Evolutionary conservation across 1,139 yeast genomes (phyloP), one percentile per base, ranked within the genome.

Genomic region (Geotrichum candidum): DNA sequence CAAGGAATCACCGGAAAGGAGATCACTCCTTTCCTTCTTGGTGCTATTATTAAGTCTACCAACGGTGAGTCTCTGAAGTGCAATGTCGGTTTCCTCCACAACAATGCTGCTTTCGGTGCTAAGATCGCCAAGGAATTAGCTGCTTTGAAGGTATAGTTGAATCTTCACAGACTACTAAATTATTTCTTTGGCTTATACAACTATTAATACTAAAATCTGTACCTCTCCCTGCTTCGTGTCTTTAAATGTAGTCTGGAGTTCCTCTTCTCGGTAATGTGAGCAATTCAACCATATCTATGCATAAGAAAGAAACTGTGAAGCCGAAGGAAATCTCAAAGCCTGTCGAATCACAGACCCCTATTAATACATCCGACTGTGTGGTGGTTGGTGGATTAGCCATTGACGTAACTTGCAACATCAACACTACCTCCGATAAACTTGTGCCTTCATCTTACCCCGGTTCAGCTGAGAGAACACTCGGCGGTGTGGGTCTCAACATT

Each of bases 401-500:
- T 48, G 97, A 90, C 69, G 78, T 89, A 1, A 84, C 87, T 2
- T 84, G 78, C 64, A 71, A 69, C 13, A 62, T 76, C 41, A 61
- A 60, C 33, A 63, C 68, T 4, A 29, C 54, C 1, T 65, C 72
- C 0, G 65, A 70, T 0, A 69, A 72, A 0, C 70, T 74, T 27
- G 67, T 82, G 66, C 76, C 77, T 3, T 95, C 94, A 62, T 90
- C 96, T 1, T 88, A 88, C 65, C 94, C 95, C 0, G 94, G 95
- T 0, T 70, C 68, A 0, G 79, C 84, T 1, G 68, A 73, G 1
- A 79, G 85, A 5, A 79, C 88, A 0, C 72, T 89, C 10, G 97
- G 97, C 0, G 97, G 97, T 0, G 97, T 90, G 0, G 97, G 90
- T 0, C 86, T 82, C 69, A 91, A 90, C 69, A 84, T 90, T 22